Conservation (phyloP, 345 rosid species). For the Syzygium oleosum region DNA sequence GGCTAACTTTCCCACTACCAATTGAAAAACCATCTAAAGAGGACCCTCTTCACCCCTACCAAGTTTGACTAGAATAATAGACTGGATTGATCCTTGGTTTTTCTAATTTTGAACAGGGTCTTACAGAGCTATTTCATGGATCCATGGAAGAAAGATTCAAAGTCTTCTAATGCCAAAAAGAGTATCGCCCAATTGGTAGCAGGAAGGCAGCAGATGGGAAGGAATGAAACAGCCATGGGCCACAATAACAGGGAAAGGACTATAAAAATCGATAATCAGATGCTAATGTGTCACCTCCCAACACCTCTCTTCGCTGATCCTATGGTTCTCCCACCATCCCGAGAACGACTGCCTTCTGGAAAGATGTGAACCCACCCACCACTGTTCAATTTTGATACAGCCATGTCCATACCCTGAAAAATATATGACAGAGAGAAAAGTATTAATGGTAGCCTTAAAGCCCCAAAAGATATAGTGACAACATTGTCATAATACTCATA, state of each 20-base stretch:
- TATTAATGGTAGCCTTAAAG: background rate
- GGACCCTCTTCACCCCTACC: background rate
- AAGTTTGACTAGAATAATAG: background rate
- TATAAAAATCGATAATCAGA: background rate
- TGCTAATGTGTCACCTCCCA: constrained; percentile 52
- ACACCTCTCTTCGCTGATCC: constrained; percentile 86
- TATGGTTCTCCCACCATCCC: constrained; percentile 90
- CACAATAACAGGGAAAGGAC: background rate
- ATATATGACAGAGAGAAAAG: background rate
- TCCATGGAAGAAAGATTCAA: background rate
- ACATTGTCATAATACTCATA: background rate
- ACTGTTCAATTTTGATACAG: constrained; percentile 70
- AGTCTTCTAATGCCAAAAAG: background rate
- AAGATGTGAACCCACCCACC: constrained; percentile 99
- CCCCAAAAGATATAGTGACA: background rate
- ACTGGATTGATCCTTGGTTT: background rate
- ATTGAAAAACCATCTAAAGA: background rate
- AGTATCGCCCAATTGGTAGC: background rate
- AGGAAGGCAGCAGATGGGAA: background rate
- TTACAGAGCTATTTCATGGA: background rate
- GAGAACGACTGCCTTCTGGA: constrained; percentile 93
- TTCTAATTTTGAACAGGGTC: background rate
- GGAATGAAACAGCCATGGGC: background rate
- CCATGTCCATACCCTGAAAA: constrained; percentile 92
- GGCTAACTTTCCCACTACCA: background rate